Evolutionary conservation across 176 grass and related monocot genomes (phyloP), one percentile per base, ranked within the genome.

Genomic region (Microstegium vimineum): DNA sequence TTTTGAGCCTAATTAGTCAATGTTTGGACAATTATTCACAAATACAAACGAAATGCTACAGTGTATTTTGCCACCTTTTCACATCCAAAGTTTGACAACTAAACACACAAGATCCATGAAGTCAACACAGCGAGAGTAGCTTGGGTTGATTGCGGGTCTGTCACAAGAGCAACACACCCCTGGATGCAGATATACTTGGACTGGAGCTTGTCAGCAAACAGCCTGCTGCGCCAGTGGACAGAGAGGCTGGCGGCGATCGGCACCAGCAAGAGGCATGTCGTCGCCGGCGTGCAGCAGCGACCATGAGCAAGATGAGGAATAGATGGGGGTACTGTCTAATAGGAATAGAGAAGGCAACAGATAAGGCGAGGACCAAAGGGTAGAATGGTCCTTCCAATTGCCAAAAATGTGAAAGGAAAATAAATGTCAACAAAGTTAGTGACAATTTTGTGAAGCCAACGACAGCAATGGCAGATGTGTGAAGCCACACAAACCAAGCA

Each of bases 121-220:
- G 15, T 7, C 4, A 16, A 68, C 25, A 67, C 5, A 34, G 54
- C 1, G 7, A 22, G 16, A 66, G 7, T 38, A 77, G 57, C 8
- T 18, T 27, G 22, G 54, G 25, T 25, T 23, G 54, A 25, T 59
- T 25, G 3, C 3, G n/a, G 8, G 22, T 59, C n/a, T 59, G 54
- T 10, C 54, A 73, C 2, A 36, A 66, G 59, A 61, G 13, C 1
- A 77, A 33, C 33, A 62, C 84, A 93, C 92, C 92, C 90, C 73
- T 97, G 86, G 83, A 98, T 78, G 65, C 84, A 82, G 11, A 98
- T 71, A 65, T 92, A 91, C 82, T 87, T 86, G 64, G 59, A 23
- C 51, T 90, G 86, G 81, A 98, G 95, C 30, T 98, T 92, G 81
- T 94, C 92, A 7, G 77, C 95, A 57, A 57, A 57, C 22, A 59